phyloP scores from a whole-genome alignment of 1,139 yeast genomes.

The Yamadazyma atmosphaerica region DNA sequence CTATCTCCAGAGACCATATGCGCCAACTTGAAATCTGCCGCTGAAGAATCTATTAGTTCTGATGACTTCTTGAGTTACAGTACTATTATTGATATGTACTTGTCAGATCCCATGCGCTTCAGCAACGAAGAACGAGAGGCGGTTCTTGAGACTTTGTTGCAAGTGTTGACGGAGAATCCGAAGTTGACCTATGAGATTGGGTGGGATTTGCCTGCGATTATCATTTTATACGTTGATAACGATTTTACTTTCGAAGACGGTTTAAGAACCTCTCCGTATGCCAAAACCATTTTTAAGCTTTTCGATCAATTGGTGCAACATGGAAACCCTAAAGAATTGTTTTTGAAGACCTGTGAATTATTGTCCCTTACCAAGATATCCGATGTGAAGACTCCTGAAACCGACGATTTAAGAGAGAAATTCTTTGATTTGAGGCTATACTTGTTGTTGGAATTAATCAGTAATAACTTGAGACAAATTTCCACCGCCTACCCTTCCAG shows the following conservation, averaged over 20 bases:
- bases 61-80: slow-evolving; percentile 71
- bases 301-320: slow-evolving; percentile 58
- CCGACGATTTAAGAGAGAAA: slow-evolving; percentile 22
- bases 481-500: slow-evolving; percentile 73
- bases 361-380: slow-evolving; percentile 29
- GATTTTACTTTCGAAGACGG: slow-evolving; percentile 20
- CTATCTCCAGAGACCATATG: slow-evolving; percentile 28
- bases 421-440: slow-evolving; percentile 61
- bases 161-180: slow-evolving; percentile 31
- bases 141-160: slow-evolving; percentile 41
- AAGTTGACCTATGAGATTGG: slow-evolving; percentile 69
- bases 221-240: slow-evolving; percentile 48
- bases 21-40: slow-evolving; percentile 31
- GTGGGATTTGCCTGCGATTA: slow-evolving; percentile 79
- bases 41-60: slow-evolving; percentile 39
- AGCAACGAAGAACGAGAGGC: slow-evolving; percentile 49
- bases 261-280: slow-evolving; percentile 35
- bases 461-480: slow-evolving; percentile 52
- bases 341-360: slow-evolving; percentile 67
- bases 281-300: slow-evolving; percentile 43
- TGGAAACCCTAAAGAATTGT: slow-evolving; percentile 81
- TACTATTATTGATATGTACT: slow-evolving; percentile 64
- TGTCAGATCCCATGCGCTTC: slow-evolving; percentile 49
- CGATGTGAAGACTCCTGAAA: slow-evolving; percentile 19
- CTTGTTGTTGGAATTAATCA: slow-evolving; percentile 60